phyloP scores from a whole-genome alignment of 176 grass and related monocot genomes.

The maize (Zea mays) region DNA sequence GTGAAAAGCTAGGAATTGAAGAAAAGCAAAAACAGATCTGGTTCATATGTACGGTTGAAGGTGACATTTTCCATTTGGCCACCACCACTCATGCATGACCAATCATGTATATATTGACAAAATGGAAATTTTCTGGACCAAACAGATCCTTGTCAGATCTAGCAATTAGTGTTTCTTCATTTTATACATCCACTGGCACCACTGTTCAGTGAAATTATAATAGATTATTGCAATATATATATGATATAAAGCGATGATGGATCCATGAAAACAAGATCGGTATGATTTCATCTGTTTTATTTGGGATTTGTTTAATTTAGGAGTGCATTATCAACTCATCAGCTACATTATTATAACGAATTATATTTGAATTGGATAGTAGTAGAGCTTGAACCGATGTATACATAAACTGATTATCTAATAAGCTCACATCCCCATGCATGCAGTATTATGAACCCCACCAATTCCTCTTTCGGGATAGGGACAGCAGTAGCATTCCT shows the following conservation, averaged over 20 bases:
- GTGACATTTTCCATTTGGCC: neutral
- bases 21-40: neutral
- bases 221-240: neutral
- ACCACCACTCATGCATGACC: neutral
- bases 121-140: neutral
- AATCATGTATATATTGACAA: neutral
- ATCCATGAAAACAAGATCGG: neutral
- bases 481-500: constrained; percentile 26
- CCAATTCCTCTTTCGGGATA: constrained; percentile 36
- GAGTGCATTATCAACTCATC: neutral
- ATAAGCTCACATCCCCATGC: neutral
- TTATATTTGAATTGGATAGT: neutral
- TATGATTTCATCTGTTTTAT: neutral
- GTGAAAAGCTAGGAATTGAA: neutral
- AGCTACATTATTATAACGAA: neutral
- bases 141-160: neutral
- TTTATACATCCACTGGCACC: neutral
- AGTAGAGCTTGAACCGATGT: neutral
- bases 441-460: constrained; percentile 18
- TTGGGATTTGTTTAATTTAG: neutral
- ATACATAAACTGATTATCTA: neutral
- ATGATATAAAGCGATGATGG: neutral
- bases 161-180: neutral
- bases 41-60: constrained; percentile 1
- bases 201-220: neutral